Evolutionary conservation across 345 rosid genomes (phyloP).

Genomic region (Leavenworthia alabamica): DNA sequence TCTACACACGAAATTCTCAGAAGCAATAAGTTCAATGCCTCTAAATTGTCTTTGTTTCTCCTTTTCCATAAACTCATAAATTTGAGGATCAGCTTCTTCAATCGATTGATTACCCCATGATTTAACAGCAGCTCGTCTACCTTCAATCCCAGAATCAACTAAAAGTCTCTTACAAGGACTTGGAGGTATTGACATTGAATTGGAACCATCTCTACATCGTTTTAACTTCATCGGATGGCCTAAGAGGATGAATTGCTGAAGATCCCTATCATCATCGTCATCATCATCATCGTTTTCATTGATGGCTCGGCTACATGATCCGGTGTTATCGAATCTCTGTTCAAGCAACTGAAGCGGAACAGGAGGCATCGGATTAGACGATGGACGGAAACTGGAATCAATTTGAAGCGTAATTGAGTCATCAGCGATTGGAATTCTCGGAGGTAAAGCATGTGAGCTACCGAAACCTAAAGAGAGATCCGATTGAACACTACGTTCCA

Average conservation of each 20-base stretch:
- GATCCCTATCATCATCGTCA: constrained; percentile 39
- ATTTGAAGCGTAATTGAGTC: constrained; percentile 42
- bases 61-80: constrained; percentile 51
- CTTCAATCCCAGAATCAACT: constrained; percentile 31
- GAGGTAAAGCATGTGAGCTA: constrained; percentile 27
- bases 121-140: constrained; percentile 30
- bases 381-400: constrained; percentile 32
- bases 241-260: constrained; percentile 50
- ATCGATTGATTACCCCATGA: constrained; percentile 57
- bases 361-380: constrained; percentile 13
- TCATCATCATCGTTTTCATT: constrained; percentile 21
- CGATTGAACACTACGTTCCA: constrained; percentile 38
- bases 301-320: constrained; percentile 14
- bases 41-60: constrained; percentile 55
- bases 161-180: constrained; percentile 22
- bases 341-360: constrained; percentile 45
- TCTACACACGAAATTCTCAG: constrained; percentile 68
- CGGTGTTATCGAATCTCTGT: constrained; percentile 23
- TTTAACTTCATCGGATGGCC: constrained; percentile 63
- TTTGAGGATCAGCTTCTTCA: constrained; percentile 48
- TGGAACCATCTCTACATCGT: constrained; percentile 37
- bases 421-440: constrained; percentile 32
- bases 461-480: constrained; percentile 40
- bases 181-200: constrained; percentile 27
- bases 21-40: constrained; percentile 72